Conservation (phyloP, 305 asterid species). For the Fraxinus paxiana region DNA sequence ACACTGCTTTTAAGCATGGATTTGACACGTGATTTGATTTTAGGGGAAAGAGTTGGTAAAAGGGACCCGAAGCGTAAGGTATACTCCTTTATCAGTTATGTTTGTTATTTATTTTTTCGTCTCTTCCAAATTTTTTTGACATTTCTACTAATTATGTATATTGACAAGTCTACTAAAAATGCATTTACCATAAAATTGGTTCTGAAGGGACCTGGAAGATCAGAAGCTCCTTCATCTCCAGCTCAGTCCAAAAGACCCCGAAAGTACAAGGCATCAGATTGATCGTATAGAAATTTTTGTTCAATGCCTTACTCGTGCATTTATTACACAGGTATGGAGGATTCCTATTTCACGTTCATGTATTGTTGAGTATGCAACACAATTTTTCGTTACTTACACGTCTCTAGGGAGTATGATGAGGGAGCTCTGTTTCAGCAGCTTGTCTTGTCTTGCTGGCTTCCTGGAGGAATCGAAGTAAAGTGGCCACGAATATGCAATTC, state of each 20-base stretch:
- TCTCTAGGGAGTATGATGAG: neutral
- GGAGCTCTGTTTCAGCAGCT: neutral
- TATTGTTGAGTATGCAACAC: neutral
- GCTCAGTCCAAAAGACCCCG: constrained; percentile 87
- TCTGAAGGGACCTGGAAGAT: constrained; percentile 68
- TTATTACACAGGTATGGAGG: neutral
- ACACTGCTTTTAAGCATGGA: constrained; percentile 10
- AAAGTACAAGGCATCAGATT: constrained; percentile 64
- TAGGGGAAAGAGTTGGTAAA: constrained; percentile 77
- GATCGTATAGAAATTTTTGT: neutral
- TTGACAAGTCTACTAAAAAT: neutral
- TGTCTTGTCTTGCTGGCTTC: neutral
- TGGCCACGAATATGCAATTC: neutral
- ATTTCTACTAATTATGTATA: neutral
- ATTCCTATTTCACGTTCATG: neutral
- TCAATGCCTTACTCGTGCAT: neutral
- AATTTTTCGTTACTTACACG: neutral
- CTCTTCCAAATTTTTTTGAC: neutral
- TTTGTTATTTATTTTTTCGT: neutral
- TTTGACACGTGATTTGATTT: constrained; percentile 17
- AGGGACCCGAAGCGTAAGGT: constrained; percentile 95
- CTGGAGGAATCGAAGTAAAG: neutral
- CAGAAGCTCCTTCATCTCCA: constrained; percentile 86
- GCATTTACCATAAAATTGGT: constrained; percentile 13
- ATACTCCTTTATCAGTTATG: constrained; percentile 3